Evolutionary conservation across 2,329 filamentous ascomycete genomes (phyloP).

Genomic region (Fulvia fulva): DNA sequence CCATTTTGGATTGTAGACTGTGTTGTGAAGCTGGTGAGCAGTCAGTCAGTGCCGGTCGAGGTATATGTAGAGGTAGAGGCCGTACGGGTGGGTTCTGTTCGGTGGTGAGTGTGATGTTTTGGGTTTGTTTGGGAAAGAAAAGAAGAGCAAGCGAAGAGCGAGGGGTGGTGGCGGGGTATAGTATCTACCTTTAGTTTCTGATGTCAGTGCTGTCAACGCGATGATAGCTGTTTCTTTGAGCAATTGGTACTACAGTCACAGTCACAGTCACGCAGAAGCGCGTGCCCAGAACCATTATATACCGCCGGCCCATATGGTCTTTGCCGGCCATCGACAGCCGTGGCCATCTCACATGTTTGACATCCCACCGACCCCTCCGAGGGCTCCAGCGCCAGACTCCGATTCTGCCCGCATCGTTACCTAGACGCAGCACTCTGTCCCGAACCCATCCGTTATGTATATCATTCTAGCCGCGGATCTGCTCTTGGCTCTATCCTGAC

Average conservation of each 20-base stretch:
- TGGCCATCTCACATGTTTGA: not conserved
- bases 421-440: not conserved
- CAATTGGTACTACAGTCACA: not conserved
- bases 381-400: not conserved
- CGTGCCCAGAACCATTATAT: constrained; percentile 1
- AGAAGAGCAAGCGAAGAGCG: no score
- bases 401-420: not conserved
- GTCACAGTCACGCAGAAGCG: not conserved
- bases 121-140: constrained; percentile 2
- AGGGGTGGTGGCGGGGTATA: no score
- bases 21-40: constrained; percentile 14
- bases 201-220: no score
- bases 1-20: constrained; percentile 36
- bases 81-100: not conserved
- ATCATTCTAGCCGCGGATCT: constrained; percentile 6
- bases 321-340: not conserved
- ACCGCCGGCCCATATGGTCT: constrained; percentile 1
- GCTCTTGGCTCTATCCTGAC: constrained; percentile 7
- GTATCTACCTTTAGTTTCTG: no score
- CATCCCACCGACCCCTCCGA: not conserved
- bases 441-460: constrained; percentile 5
- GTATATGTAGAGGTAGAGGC: not conserved
- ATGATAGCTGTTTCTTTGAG: not conserved
- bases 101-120: not conserved
- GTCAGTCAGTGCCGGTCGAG: constrained; percentile 1